phyloP scores from a whole-genome alignment of 1,284 basidiomycete genomes.

The Ceratobasidium sp. region DNA sequence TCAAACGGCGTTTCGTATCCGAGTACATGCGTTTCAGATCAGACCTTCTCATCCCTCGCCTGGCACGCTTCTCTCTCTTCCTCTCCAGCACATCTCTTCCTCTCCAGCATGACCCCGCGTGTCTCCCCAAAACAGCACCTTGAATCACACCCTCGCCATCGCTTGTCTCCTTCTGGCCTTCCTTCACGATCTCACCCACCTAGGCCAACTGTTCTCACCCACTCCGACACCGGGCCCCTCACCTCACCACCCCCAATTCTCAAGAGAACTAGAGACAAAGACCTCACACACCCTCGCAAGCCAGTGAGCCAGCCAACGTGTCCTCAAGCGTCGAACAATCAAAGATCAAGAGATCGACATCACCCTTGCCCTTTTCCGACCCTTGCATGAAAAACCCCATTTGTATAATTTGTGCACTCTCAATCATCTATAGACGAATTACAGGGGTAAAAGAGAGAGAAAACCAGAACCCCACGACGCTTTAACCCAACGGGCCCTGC shows the following conservation, averaged over 20 bases:
- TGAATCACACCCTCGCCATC: not conserved
- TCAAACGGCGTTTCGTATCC: not conserved
- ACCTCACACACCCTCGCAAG: conserved; percentile 22
- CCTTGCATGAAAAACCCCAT: conserved; percentile 1
- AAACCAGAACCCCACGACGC: not conserved
- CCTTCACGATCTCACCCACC: no score
- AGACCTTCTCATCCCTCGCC: not conserved
- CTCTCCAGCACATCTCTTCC: no score
- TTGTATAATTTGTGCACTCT: conserved; percentile 20
- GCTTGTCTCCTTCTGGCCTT: not conserved
- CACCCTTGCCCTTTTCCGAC: not conserved
- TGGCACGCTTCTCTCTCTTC: no score
- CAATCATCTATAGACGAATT: conserved; percentile 29
- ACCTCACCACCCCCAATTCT: not conserved
- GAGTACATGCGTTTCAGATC: conserved; percentile 1
- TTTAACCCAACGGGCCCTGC: conserved; percentile 5
- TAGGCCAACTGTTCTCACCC: not conserved
- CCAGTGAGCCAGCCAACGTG: not conserved
- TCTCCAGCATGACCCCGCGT: no score
- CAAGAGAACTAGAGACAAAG: not conserved
- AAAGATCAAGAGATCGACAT: not conserved
- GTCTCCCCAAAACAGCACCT: no score
- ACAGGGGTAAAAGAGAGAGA: conserved; percentile 22
- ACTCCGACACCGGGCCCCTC: not conserved
- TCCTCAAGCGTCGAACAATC: conserved; percentile 8